phyloP scores from a whole-genome alignment of 345 rosid genomes.

The Eucalyptus fibrosa region DNA sequence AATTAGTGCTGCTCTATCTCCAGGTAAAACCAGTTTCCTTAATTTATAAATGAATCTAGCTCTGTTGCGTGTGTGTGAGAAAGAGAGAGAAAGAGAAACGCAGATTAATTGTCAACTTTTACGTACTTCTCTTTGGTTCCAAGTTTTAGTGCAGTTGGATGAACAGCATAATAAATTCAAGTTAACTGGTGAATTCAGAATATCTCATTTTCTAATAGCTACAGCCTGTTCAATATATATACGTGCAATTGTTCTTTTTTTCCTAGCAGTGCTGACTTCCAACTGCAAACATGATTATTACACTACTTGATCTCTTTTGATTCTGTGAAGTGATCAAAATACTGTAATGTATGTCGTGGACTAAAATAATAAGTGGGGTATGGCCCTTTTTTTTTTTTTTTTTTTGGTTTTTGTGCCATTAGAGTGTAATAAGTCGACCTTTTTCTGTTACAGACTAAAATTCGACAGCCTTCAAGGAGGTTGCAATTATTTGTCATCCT shows the following conservation, averaged over 20 bases:
- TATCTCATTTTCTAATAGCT: neutral
- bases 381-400: neutral
- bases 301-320: neutral
- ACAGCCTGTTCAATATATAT: neutral
- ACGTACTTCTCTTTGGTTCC: neutral
- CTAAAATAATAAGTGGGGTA: neutral
- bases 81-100: neutral
- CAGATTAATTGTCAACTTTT: no score
- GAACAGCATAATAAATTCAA: neutral
- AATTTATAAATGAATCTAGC: neutral
- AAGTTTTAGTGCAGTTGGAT: neutral
- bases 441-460: slow-evolving; percentile 40
- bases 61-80: neutral
- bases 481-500: slow-evolving; percentile 80
- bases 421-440: neutral
- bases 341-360: neutral
- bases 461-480: slow-evolving; percentile 71
- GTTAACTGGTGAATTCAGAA: neutral
- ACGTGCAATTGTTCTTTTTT: neutral
- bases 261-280: neutral
- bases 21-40: slow-evolving; percentile 22
- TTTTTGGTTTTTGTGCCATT: no score
- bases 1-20: slow-evolving; percentile 73
- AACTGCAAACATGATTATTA: neutral
- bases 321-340: neutral